phyloP scores from a whole-genome alignment of 257 asterid species.

The Penstemon barbatus region DNA sequence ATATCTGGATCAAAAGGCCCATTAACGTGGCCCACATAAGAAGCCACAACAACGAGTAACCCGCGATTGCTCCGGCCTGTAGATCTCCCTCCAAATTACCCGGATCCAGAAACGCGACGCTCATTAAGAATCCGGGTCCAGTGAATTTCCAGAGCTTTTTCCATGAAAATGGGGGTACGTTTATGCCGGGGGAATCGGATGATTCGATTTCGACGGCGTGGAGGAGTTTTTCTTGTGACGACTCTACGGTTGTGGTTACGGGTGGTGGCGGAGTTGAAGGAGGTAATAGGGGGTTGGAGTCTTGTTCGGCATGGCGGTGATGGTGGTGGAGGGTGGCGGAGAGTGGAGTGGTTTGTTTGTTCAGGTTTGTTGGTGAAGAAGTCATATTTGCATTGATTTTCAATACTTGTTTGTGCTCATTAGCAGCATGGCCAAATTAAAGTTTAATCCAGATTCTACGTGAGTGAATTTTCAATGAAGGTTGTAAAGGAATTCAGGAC shows the following conservation, averaged over 20 bases:
- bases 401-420: no score
- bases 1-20: conserved; percentile 65
- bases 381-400: conserved; percentile 38
- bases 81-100: conserved; percentile 78
- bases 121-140: conserved; percentile 78
- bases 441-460: no score
- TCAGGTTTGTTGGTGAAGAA: conserved; percentile 32
- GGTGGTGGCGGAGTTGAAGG: conserved; percentile 26
- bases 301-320: conserved; percentile 37
- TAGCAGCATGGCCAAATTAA: no score
- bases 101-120: conserved; percentile 80
- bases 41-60: conserved; percentile 65
- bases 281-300: conserved; percentile 36
- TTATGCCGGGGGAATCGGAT: conserved; percentile 31
- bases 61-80: conserved; percentile 72
- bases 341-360: conserved; percentile 26
- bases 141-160: conserved; percentile 71
- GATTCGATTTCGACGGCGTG: conserved; percentile 50
- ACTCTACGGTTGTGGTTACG: conserved; percentile 21
- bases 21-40: conserved; percentile 66
- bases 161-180: conserved; percentile 67
- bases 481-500: no score
- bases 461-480: no score
- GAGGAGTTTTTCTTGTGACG: conserved; percentile 31
- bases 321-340: conserved; percentile 33